Base-by-base conservation (phyloP, 169 alveolate genomes). In the Plasmodium knowlesi region DNA sequence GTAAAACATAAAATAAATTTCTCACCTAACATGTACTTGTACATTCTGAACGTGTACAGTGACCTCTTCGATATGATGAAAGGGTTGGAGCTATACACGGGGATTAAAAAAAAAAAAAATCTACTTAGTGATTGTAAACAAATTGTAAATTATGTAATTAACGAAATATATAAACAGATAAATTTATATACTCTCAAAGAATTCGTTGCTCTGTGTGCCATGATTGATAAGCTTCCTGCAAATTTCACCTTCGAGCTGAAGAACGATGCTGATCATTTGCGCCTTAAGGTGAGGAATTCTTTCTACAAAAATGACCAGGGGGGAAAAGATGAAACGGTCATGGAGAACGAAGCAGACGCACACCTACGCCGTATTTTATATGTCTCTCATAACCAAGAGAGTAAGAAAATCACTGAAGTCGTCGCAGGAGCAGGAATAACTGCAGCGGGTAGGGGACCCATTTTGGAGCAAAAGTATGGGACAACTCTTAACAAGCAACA, bases 131-230 rank as follows among this genome's bases (percentile, higher is more conserved):
- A 91, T 5, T 6, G 70, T n/a, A 91, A 81, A 28, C 43, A 91
- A 67, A 91, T 81, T 91, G 37, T 91, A 12, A 91, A 91, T 91
- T 82, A 91, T 82, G 14, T 71, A 19, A 71, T 91, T 34, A 91
- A 91, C 46, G 89, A 91, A 91, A 91, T 82, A 9, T 91, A 91
- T 91, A 3, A 70, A 50, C 41, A 46, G 43, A 81, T 91, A 3
- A 39, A 82, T 81, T 25, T 70, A 39, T 91, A 71, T 19, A 91
- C 95, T 46, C 85, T 91, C 22, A 91, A 91, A 71, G 92, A 91
- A 37, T 70, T 81, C 54, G n/a, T 81, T 39, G 34, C 70, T 22
- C 76, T 91, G n/a, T 25, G 76, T 43, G 30, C 74, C 34, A 71
- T 81, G 32, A 71, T 91, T 30, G 39, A 91, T 30, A 43, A 70